Evolutionary conservation across 2,329 filamentous ascomycete genomes (phyloP).

Genomic region (Sporothrix pseudoabietina): DNA sequence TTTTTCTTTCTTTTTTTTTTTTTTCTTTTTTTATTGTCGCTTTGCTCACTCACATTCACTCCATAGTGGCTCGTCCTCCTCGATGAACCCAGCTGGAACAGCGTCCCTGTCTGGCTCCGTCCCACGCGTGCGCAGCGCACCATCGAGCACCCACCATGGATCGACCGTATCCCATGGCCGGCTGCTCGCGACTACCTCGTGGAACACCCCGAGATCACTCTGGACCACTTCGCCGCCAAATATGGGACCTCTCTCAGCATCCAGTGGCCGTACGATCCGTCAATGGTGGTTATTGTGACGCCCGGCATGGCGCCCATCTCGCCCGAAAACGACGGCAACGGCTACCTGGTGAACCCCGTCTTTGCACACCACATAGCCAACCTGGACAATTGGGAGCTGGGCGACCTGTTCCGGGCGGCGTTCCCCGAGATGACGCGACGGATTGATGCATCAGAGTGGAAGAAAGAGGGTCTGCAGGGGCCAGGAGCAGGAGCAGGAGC

Average conservation of each 20-base stretch:
- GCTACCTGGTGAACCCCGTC: constrained; percentile 11
- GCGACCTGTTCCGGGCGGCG: not conserved
- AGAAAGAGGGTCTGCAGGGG: not conserved
- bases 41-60: not conserved
- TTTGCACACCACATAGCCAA: constrained; percentile 18
- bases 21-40: not conserved
- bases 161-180: constrained; percentile 16
- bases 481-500: not conserved
- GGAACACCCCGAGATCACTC: not conserved
- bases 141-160: constrained; percentile 7
- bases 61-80: constrained; percentile 12
- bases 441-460: not conserved
- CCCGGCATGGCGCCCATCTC: not conserved
- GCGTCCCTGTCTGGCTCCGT: constrained; percentile 5
- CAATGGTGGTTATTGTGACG: not conserved
- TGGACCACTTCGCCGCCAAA: not conserved
- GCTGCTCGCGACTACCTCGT: constrained; percentile 12
- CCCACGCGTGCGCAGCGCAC: constrained; percentile 7
- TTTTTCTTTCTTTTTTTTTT: no score
- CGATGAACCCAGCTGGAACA: constrained; percentile 15
- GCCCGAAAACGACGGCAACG: not conserved
- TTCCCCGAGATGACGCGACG: constrained; percentile 2
- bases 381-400: constrained; percentile 7
- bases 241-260: constrained; percentile 3
- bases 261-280: constrained; percentile 19